Conservation (phyloP, 2,329 filamentous ascomycete species). For the Allantophomopsis cytisporea region DNA sequence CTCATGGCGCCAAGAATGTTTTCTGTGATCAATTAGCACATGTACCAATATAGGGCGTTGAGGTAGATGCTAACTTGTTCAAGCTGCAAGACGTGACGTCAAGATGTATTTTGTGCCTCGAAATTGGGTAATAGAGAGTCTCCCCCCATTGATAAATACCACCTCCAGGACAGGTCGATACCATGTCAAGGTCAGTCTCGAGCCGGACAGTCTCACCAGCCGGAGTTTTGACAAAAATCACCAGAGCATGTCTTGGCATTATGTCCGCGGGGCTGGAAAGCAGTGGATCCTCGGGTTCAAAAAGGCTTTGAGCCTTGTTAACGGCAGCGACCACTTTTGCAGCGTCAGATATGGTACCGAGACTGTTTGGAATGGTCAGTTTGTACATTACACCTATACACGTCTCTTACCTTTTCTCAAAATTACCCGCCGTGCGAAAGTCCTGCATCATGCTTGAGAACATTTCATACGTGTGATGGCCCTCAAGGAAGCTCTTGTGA, state of each 20-base stretch:
- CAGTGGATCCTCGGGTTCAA: conserved; percentile 1
- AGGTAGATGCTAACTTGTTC: background rate
- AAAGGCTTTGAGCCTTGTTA: background rate
- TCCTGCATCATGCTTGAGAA: conserved; percentile 14
- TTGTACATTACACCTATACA: too few relatives aligned
- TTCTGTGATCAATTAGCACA: conserved; percentile 6
- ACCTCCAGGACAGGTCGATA: background rate
- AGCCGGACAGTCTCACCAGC: background rate
- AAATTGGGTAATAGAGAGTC: conserved; percentile 1
- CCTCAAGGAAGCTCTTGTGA: conserved; percentile 6
- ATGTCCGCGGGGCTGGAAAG: background rate
- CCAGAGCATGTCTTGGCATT: conserved; percentile 2
- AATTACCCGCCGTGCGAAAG: conserved; percentile 7
- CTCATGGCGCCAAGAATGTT: conserved; percentile 16
- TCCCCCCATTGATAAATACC: conserved; percentile 1
- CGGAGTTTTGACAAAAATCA: background rate
- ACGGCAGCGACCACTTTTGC: background rate
- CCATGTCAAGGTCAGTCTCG: conserved; percentile 3
- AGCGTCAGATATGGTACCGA: too few relatives aligned
- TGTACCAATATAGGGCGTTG: background rate
- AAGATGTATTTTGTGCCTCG: conserved; percentile 1
- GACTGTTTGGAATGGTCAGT: too few relatives aligned
- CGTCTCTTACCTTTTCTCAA: conserved; percentile 15
- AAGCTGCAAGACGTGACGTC: conserved; percentile 1
- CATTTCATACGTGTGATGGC: conserved; percentile 6